These are phyloP conservation scores for Yamadazyma paraphyllophila DNA, from an alignment of 805 yeast species.

Conservation along the genomic window DNA sequence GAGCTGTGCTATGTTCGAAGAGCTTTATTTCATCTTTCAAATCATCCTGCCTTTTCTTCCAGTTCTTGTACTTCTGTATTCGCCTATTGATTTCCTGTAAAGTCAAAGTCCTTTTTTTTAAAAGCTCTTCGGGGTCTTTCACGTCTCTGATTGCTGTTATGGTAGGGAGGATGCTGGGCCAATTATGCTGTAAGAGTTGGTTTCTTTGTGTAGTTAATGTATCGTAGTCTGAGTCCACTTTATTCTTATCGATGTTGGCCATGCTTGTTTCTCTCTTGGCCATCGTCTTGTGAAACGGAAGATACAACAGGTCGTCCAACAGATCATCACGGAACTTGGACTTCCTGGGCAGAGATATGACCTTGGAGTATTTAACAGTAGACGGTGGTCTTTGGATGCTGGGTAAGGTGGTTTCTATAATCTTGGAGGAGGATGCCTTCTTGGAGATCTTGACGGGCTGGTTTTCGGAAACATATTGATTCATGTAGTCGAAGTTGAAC, in stretches of 20 bases:
- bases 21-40: slow-evolving; percentile 26
- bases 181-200: slow-evolving; percentile 41
- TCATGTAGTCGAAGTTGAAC: slow-evolving; percentile 35
- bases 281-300: slow-evolving; percentile 55
- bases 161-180: slow-evolving; percentile 45
- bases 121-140: slow-evolving; percentile 49
- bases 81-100: slow-evolving; percentile 43
- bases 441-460: slow-evolving; percentile 18
- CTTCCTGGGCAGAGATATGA: slow-evolving; percentile 10
- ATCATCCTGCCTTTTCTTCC: slow-evolving; percentile 32
- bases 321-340: slow-evolving; percentile 29
- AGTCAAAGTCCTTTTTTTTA: slow-evolving; percentile 51
- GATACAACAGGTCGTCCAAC: slow-evolving; percentile 44
- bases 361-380: background rate
- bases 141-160: slow-evolving; percentile 52
- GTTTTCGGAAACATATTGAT: slow-evolving; percentile 17
- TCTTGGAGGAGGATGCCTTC: background rate
- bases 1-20: background rate
- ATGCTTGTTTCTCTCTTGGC: slow-evolving; percentile 63
- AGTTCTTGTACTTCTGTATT: slow-evolving; percentile 35
- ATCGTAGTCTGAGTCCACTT: slow-evolving; percentile 57
- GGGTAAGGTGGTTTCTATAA: background rate
- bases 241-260: slow-evolving; percentile 51
- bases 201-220: slow-evolving; percentile 44
- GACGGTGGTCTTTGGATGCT: background rate